These are phyloP conservation scores for Cladorrhinum sp. DNA, from an alignment of 2,329 filamentous ascomycete genomes.

Conservation along the genomic window DNA sequence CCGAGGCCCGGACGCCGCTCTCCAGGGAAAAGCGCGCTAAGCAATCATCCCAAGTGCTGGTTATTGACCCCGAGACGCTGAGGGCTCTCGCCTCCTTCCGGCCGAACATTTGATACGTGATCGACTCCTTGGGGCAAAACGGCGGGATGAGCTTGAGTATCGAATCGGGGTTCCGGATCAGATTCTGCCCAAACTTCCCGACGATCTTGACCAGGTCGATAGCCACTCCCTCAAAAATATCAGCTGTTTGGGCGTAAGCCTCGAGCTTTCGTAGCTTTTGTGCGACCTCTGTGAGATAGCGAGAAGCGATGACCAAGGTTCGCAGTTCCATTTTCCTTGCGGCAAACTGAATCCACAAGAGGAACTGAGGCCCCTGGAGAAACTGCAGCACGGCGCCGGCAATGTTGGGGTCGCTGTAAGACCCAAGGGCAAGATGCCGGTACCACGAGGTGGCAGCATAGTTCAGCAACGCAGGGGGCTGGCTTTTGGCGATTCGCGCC, in stretches of 20 bases:
- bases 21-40: slow-evolving; percentile 25
- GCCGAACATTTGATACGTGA: slow-evolving; percentile 34
- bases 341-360: slow-evolving; percentile 35
- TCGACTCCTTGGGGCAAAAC: slow-evolving; percentile 37
- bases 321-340: slow-evolving; percentile 27
- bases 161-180: slow-evolving; percentile 29
- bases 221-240: slow-evolving; percentile 33
- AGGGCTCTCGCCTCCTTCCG: slow-evolving; percentile 21
- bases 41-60: slow-evolving; percentile 28
- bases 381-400: neutral
- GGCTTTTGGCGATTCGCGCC: neutral
- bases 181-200: slow-evolving; percentile 34
- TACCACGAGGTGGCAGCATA: slow-evolving; percentile 25
- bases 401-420: neutral
- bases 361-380: slow-evolving; percentile 20
- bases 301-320: slow-evolving; percentile 29
- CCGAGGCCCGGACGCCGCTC: slow-evolving; percentile 11
- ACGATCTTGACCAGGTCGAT: slow-evolving; percentile 36
- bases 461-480: neutral
- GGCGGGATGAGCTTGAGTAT: slow-evolving; percentile 40
- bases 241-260: slow-evolving; percentile 14
- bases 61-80: slow-evolving; percentile 18
- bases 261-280: slow-evolving; percentile 18
- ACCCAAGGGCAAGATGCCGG: slow-evolving; percentile 24
- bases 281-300: slow-evolving; percentile 26